Evolutionary conservation across 2,329 filamentous ascomycete species (phyloP), one percentile per base, ranked within the genome.

Genomic region (Alternaria panax): DNA sequence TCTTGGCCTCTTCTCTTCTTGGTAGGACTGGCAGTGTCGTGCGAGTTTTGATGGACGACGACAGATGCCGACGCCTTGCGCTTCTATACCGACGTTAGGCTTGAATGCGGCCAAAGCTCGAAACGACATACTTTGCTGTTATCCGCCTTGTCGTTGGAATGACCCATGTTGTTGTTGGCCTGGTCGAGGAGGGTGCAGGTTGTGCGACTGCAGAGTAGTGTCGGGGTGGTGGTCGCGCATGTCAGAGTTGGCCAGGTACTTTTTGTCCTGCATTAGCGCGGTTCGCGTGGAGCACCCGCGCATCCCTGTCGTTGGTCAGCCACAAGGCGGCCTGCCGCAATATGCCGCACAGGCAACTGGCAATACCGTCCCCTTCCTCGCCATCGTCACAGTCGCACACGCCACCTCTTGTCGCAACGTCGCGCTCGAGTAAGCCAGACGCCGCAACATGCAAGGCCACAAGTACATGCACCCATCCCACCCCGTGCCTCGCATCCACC

Each of bases 51-150:
- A 54, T 70, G 65, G 25, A 66, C 54, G 2, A 68, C 57, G n/a
- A 66, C 63, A 2, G 42, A 47, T n/a, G 64, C 55, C 14, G 64
- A 62, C 20, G 65, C 64, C 43, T 71, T 73, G 56, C 70, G 67
- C 48, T 73, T 73, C 70, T 71, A 28, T 24, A 5, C 7, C 9
- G 5, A 18, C 20, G 18, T 64, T 36, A 64, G 55, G 5, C 30
- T 24, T 27, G 32, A 11, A 7, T 16, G 32, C 1, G 12, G 4
- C 5, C 18, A 1, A 20, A n/a, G 7, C 8, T 2, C 16, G 2
- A 2, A 18, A 9, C 11, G 8, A 22, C 41, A 20, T 56, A 64
- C 67, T 52, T 69, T 69, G 42, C 42, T 54, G 20, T 57, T 4
- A 5, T 40, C 38, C 3, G 2, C 18, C 11, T 8, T 59, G 14